phyloP scores from a whole-genome alignment of 257 asterid genomes.

The Plantago ovata region DNA sequence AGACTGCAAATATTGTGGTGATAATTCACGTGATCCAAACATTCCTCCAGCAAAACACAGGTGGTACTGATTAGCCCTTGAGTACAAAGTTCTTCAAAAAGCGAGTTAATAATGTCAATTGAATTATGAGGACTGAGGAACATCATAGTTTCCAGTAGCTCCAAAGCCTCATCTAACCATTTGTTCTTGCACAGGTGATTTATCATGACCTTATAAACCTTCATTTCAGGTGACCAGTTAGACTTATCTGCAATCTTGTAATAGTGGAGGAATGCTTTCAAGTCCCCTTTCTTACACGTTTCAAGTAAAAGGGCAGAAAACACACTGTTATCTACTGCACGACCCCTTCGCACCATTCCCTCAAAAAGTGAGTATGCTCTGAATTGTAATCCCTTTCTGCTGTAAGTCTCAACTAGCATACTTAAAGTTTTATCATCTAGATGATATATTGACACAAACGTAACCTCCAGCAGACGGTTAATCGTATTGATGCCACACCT shows the following conservation, averaged over 20 bases:
- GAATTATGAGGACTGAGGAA: slow-evolving; percentile 22
- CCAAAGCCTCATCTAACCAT: slow-evolving; percentile 50
- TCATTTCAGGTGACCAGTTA: slow-evolving; percentile 62
- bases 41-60: slow-evolving; percentile 39
- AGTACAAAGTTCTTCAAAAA: slow-evolving; percentile 49
- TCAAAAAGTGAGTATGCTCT: slow-evolving; percentile 49
- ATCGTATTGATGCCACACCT: slow-evolving; percentile 30
- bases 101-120: slow-evolving; percentile 22
- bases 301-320: slow-evolving; percentile 43
- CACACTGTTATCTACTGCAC: slow-evolving; percentile 39
- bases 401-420: slow-evolving; percentile 47
- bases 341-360: slow-evolving; percentile 49
- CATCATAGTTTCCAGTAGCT: slow-evolving; percentile 45
- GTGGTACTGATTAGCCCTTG: slow-evolving; percentile 46
- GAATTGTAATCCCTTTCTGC: slow-evolving; percentile 50
- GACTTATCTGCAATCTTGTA: slow-evolving; percentile 38
- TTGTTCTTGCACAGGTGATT: slow-evolving; percentile 42
- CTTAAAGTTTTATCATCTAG: slow-evolving; percentile 57
- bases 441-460: slow-evolving; percentile 32
- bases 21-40: slow-evolving; percentile 35
- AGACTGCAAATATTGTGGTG: slow-evolving; percentile 42
- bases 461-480: slow-evolving; percentile 34
- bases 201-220: slow-evolving; percentile 48
- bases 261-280: slow-evolving; percentile 38
- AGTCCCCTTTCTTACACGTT: slow-evolving; percentile 52